Conservation (phyloP, 441 rosid genomes). For the Pelargonium myrrhifolium region DNA sequence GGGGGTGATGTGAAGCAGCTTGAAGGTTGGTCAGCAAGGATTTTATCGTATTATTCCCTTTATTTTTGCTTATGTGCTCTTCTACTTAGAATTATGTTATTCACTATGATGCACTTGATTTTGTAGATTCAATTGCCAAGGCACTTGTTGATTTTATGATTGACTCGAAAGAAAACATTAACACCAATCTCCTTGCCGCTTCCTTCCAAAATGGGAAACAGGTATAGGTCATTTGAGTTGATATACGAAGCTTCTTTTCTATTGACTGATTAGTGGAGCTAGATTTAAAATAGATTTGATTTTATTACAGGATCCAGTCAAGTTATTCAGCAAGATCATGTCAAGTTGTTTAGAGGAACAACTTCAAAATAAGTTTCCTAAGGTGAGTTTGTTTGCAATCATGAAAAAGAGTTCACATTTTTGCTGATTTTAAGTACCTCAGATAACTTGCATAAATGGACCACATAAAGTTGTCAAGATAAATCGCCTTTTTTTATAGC, state of each 20-base stretch:
- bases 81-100: too few relatives aligned
- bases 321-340: conserved; percentile 37
- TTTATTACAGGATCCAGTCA: conserved; percentile 43
- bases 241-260: neutral
- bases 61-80: neutral
- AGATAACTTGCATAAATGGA: too few relatives aligned
- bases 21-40: conserved; percentile 32
- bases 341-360: conserved; percentile 39
- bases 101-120: conserved; percentile 8
- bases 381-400: conserved; percentile 37
- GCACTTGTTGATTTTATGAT: conserved; percentile 43
- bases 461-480: too few relatives aligned
- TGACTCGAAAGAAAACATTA: conserved; percentile 60
- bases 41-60: conserved; percentile 12
- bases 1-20: conserved; percentile 35
- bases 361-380: conserved; percentile 27
- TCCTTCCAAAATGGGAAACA: conserved; percentile 31
- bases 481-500: too few relatives aligned
- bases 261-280: neutral
- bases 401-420: neutral
- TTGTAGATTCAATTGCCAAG: conserved; percentile 47
- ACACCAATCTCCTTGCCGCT: conserved; percentile 37
- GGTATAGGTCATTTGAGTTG: conserved; percentile 34
- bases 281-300: neutral
- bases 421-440: neutral